These are phyloP conservation scores for Fusarium setosum DNA, from an alignment of 2,329 filamentous ascomycete genomes.

Conservation along the genomic window DNA sequence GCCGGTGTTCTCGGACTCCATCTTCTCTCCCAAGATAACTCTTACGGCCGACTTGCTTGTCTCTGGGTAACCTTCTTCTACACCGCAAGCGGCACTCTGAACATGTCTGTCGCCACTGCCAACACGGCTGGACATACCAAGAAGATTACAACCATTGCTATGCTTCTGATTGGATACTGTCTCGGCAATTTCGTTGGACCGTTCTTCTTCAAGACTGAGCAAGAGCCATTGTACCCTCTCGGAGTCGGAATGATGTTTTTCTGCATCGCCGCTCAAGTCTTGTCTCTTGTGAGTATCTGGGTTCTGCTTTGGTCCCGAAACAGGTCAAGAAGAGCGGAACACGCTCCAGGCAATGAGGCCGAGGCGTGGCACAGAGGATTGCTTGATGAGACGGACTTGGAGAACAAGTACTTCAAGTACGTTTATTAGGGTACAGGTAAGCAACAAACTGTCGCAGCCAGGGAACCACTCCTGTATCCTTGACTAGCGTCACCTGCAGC, in stretches of 20 bases:
- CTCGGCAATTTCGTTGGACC: conserved; percentile 54
- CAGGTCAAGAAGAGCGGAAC: neutral
- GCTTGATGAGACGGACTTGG: conserved; percentile 25
- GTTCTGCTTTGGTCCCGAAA: conserved; percentile 21
- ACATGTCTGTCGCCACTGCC: conserved; percentile 39
- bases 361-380: conserved; percentile 20
- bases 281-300: conserved; percentile 19
- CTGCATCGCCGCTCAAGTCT: conserved; percentile 20
- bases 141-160: conserved; percentile 56
- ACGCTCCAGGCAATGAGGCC: neutral
- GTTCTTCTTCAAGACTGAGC: conserved; percentile 49
- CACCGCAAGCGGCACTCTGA: conserved; percentile 40
- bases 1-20: conserved; percentile 22
- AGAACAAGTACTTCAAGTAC: conserved; percentile 32
- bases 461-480: too few relatives aligned
- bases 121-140: conserved; percentile 51
- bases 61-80: conserved; percentile 45
- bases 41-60: conserved; percentile 38
- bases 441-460: too few relatives aligned
- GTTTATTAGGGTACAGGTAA: conserved; percentile 15
- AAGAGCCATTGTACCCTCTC: conserved; percentile 23
- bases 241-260: conserved; percentile 37
- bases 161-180: conserved; percentile 58
- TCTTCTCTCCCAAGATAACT: conserved; percentile 15
- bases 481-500: too few relatives aligned